These are phyloP conservation scores for Orbilia ellipsospora DNA, from an alignment of 2,329 filamentous ascomycete genomes.

Conservation along the genomic window DNA sequence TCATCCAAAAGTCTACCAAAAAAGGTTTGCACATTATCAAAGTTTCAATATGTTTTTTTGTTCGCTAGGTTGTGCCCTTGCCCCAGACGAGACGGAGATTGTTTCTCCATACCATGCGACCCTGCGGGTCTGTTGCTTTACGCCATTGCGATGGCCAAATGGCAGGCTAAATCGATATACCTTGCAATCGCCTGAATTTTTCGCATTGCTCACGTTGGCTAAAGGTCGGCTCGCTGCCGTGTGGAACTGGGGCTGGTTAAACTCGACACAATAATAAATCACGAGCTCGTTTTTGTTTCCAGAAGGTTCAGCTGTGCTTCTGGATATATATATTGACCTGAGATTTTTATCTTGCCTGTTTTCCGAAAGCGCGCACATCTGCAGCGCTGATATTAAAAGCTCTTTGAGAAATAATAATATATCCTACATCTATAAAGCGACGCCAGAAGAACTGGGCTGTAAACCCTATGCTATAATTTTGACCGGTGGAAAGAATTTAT, in stretches of 20 bases:
- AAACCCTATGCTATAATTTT: constrained; percentile 39
- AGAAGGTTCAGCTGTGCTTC: too few relatives aligned
- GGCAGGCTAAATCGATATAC: constrained; percentile 47
- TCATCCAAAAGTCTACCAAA: neutral
- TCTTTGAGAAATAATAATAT: constrained; percentile 11
- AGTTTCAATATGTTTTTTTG: neutral
- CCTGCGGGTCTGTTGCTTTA: constrained; percentile 14
- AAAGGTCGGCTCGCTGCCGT: neutral
- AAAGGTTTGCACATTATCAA: too few relatives aligned
- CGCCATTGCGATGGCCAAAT: constrained; percentile 3
- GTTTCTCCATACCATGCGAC: constrained; percentile 46
- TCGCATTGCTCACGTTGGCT: neutral
- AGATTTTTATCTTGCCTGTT: too few relatives aligned
- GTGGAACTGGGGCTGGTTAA: neutral
- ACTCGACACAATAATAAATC: too few relatives aligned
- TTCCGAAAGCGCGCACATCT: too few relatives aligned
- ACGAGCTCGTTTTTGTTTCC: too few relatives aligned
- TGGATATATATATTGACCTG: too few relatives aligned
- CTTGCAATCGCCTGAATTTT: neutral
- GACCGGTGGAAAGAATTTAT: constrained; percentile 15
- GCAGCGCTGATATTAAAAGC: constrained; percentile 19
- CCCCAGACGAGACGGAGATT: constrained; percentile 38
- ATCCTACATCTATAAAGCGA: constrained; percentile 52
- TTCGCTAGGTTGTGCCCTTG: constrained; percentile 27
- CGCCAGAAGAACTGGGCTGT: constrained; percentile 44